Percentiles rank a stretch among this genome's conserved stretches.
These are phyloP conservation scores for Daedalea quercina DNA, from an alignment of 768 basidiomycete species.

Conservation along the genomic window DNA sequence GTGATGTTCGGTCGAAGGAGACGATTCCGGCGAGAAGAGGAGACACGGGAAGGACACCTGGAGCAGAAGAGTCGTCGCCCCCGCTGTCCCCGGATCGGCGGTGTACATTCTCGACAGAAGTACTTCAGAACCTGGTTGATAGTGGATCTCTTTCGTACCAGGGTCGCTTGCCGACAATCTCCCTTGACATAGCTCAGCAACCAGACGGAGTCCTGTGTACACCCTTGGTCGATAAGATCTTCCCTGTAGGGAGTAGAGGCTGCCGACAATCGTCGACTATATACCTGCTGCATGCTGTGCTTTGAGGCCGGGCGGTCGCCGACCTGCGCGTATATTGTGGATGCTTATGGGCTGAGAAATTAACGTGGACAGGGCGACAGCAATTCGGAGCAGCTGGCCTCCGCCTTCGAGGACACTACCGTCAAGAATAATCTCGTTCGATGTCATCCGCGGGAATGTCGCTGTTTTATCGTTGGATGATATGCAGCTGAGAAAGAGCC, in stretches of 20 bases:
- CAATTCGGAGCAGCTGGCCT: constrained; percentile 69
- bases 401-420: constrained; percentile 48
- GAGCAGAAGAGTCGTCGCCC: constrained; percentile 63
- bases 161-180: constrained; percentile 46
- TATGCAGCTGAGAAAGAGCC: too few relatives aligned
- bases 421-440: constrained; percentile 25
- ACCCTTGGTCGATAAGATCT: not conserved
- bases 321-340: constrained; percentile 50
- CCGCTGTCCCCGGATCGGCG: constrained; percentile 53
- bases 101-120: constrained; percentile 33
- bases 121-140: constrained; percentile 41
- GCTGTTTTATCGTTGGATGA: too few relatives aligned
- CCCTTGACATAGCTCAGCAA: constrained; percentile 52
- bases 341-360: constrained; percentile 55
- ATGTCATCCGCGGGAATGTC: not conserved
- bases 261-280: constrained; percentile 2
- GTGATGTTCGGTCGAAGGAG: constrained; percentile 11
- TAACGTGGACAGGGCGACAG: constrained; percentile 59
- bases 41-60: constrained; percentile 69
- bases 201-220: constrained; percentile 63
- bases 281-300: constrained; percentile 73
- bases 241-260: too few relatives aligned
- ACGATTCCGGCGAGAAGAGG: constrained; percentile 37
- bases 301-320: constrained; percentile 59
- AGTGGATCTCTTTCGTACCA: constrained; percentile 48